Conservation (phyloP, 2,329 filamentous ascomycete genomes). For the Fusarium armeniacum region DNA sequence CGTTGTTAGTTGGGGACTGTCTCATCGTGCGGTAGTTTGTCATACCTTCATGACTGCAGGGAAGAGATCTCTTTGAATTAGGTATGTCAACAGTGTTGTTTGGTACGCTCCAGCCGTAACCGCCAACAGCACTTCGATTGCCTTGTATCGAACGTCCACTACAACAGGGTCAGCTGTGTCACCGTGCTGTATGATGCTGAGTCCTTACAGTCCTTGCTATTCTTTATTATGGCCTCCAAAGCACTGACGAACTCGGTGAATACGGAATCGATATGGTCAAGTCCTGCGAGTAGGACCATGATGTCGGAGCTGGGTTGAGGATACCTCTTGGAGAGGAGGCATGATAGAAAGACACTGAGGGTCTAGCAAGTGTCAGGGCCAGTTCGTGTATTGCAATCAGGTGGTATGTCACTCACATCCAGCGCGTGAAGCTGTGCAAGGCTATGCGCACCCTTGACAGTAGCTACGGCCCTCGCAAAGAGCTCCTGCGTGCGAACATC, state of each 20-base stretch:
- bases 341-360: slow-evolving; percentile 86
- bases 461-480: slow-evolving; percentile 78
- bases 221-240: slow-evolving; percentile 86
- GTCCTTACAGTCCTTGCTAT: slow-evolving; percentile 75
- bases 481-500: slow-evolving; percentile 85
- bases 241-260: slow-evolving; percentile 90
- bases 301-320: slow-evolving; percentile 96
- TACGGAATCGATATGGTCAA: slow-evolving; percentile 87
- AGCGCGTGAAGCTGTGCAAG: slow-evolving; percentile 83
- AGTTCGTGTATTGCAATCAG: slow-evolving; percentile 54
- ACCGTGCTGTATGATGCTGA: background rate
- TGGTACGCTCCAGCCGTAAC: slow-evolving; percentile 95
- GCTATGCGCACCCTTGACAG: slow-evolving; percentile 72
- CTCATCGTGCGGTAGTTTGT: background rate
- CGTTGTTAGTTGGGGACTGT: slow-evolving; percentile 4
- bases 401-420: slow-evolving; percentile 72
- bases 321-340: slow-evolving; percentile 88
- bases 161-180: slow-evolving; percentile 47
- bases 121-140: slow-evolving; percentile 83
- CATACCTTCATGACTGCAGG: slow-evolving; percentile 92
- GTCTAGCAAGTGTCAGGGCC: slow-evolving; percentile 69
- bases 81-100: slow-evolving; percentile 92
- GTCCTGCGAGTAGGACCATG: slow-evolving; percentile 87
- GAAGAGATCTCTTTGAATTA: slow-evolving; percentile 94
- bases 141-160: slow-evolving; percentile 84